These are phyloP conservation scores for Dipteronia dyeriana DNA, from an alignment of 345 rosid genomes.

Conservation along the genomic window DNA sequence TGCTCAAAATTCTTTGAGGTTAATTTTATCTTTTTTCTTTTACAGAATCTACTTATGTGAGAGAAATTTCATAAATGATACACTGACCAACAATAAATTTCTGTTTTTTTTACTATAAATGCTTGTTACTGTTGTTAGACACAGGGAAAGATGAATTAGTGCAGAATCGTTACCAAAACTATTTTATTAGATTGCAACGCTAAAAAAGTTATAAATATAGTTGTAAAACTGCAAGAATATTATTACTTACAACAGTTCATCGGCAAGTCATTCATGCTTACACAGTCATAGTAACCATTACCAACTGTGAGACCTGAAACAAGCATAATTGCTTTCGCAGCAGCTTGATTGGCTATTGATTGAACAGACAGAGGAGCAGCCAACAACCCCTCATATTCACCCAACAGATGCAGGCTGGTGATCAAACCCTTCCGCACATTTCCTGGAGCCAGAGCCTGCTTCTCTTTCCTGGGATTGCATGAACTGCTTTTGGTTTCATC, in stretches of 20 bases:
- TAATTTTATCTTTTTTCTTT: not conserved
- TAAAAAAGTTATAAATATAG: not conserved
- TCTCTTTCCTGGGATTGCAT: slow-evolving; percentile 52
- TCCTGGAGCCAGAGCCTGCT: slow-evolving; percentile 49
- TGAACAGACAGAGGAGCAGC: slow-evolving; percentile 66
- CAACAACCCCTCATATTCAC: slow-evolving; percentile 78
- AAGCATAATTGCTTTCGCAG: slow-evolving; percentile 74
- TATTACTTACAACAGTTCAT: slow-evolving; percentile 69
- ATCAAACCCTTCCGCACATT: slow-evolving; percentile 66
- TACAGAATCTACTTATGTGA: not conserved
- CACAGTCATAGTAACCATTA: slow-evolving; percentile 60
- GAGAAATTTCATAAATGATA: not conserved
- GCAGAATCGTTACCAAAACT: not conserved
- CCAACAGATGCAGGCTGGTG: slow-evolving; percentile 76
- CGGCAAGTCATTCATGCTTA: slow-evolving; percentile 78
- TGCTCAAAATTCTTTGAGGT: not conserved
- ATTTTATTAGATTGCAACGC: not conserved
- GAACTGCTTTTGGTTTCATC: slow-evolving; percentile 48
- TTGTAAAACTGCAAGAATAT: slow-evolving; percentile 8
- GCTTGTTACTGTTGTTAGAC: slow-evolving; percentile 13
- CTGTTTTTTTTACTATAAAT: not conserved
- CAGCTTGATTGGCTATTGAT: slow-evolving; percentile 89
- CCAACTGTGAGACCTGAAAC: slow-evolving; percentile 61
- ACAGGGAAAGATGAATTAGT: not conserved
- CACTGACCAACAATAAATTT: not conserved